Conservation (phyloP, 2,329 filamentous ascomycete species). For the Scedosporium apiospermum region DNA sequence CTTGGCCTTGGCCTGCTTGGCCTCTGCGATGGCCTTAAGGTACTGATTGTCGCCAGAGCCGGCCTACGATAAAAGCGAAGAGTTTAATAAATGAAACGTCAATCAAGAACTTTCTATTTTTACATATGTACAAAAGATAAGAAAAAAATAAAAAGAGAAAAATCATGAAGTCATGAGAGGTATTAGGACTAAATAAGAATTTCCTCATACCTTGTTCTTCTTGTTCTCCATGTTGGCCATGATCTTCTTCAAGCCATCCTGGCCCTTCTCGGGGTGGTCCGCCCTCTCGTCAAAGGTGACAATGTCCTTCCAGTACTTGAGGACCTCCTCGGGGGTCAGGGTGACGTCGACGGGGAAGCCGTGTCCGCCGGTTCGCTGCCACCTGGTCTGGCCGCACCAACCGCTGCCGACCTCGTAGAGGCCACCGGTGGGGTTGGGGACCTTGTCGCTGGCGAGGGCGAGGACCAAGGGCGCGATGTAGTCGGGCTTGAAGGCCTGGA, state of each 20-base stretch:
- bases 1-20: conserved; percentile 58
- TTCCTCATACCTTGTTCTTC: conserved; percentile 50
- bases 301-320: conserved; percentile 67
- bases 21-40: conserved; percentile 65
- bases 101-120: background rate
- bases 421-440: conserved; percentile 74
- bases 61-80: conserved; percentile 14
- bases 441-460: conserved; percentile 74
- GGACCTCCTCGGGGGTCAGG: conserved; percentile 76
- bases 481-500: conserved; percentile 98
- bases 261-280: conserved; percentile 73
- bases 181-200: conserved; percentile 9
- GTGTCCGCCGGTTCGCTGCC: conserved; percentile 84
- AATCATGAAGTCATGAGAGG: conserved; percentile 4
- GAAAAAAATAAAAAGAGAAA: background rate
- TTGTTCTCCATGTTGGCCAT: conserved; percentile 79
- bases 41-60: conserved; percentile 34
- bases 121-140: conserved; percentile 3
- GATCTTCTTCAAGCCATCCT: conserved; percentile 67
- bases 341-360: conserved; percentile 82
- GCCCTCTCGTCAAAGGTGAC: conserved; percentile 79
- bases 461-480: conserved; percentile 93
- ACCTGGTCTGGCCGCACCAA: conserved; percentile 85
- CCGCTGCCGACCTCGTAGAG: conserved; percentile 93
- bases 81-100: conserved; percentile 3